Conservation (phyloP, 306 rosid species). For the Rosa lucieae region DNA sequence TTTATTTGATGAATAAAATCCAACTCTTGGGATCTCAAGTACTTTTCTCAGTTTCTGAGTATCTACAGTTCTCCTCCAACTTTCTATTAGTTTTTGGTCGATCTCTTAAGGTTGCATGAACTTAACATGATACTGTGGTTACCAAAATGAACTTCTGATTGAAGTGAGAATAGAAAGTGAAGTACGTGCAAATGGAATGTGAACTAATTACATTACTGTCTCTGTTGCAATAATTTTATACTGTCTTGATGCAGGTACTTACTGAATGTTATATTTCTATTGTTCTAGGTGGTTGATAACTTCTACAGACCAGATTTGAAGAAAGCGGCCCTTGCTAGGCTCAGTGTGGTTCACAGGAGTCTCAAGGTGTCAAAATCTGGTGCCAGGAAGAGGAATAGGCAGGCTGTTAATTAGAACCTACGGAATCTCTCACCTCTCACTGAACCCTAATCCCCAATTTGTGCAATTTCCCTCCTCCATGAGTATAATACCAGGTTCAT, state of each 20-base stretch:
- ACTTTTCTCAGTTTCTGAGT: too few relatives aligned
- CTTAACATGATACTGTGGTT: neutral
- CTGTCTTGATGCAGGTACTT: neutral
- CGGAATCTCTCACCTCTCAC: constrained; percentile 8
- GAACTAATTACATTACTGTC: neutral
- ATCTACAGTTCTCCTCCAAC: too few relatives aligned
- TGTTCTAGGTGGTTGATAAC: constrained; percentile 52
- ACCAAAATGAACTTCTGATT: neutral
- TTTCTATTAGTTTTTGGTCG: neutral
- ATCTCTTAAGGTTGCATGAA: neutral
- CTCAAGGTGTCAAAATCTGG: constrained; percentile 72
- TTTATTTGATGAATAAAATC: too few relatives aligned
- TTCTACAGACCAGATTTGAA: constrained; percentile 74
- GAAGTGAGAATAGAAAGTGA: neutral
- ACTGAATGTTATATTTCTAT: neutral
- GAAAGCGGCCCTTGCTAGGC: constrained; percentile 72
- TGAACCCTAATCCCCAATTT: too few relatives aligned
- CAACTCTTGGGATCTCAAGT: too few relatives aligned
- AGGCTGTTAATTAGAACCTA: constrained; percentile 33
- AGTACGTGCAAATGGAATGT: too few relatives aligned
- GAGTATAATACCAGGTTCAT: too few relatives aligned
- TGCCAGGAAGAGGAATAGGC: constrained; percentile 83
- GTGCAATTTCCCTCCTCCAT: too few relatives aligned
- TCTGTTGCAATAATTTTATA: neutral
- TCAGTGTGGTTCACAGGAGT: constrained; percentile 72